A percentile compares a stretch with the other conserved stretches of the same genome.
Evolutionary conservation across 805 yeast genomes (phyloP).

Genomic region (Candida adriatica): DNA sequence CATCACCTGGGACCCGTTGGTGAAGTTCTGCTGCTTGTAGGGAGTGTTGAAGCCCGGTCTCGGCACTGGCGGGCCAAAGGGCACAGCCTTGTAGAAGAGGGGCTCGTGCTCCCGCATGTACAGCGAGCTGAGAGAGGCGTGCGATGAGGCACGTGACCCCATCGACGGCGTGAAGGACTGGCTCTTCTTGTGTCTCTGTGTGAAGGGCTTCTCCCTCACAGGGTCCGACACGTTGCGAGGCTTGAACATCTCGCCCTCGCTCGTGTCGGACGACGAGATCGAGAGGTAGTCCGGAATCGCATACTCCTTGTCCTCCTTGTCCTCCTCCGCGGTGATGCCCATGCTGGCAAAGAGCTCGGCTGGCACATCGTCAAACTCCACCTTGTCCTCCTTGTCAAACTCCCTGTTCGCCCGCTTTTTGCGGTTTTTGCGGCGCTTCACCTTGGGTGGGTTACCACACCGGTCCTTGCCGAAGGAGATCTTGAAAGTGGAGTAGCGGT

Average conservation of each 20-base stretch:
- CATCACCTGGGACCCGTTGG: constrained; percentile 67
- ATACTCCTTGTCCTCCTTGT: constrained; percentile 3
- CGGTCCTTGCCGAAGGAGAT: constrained; percentile 73
- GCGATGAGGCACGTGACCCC: constrained; percentile 14
- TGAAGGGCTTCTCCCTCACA: not conserved
- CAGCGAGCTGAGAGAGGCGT: constrained; percentile 14
- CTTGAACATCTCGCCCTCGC: constrained; percentile 8
- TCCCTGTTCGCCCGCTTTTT: constrained; percentile 9
- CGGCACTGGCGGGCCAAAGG: constrained; percentile 13
- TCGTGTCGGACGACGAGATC: constrained; percentile 6
- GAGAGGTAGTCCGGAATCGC: constrained; percentile 7
- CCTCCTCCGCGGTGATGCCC: constrained; percentile 16
- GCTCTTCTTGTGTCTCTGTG: constrained; percentile 2
- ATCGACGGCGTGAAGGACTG: constrained; percentile 5
- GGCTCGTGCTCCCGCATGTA: constrained; percentile 10
- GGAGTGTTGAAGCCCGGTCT: not conserved
- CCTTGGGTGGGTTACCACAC: constrained; percentile 68
- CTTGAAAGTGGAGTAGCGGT: constrained; percentile 46
- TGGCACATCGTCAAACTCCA: constrained; percentile 18
- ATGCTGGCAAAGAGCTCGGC: constrained; percentile 18
- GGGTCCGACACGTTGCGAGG: constrained; percentile 4
- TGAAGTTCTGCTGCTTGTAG: constrained; percentile 6
- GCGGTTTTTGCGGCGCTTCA: constrained; percentile 30
- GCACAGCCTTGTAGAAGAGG: constrained; percentile 6
- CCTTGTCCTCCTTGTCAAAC: constrained; percentile 2